A percentile compares a stretch with the other conserved stretches of the same genome.
phyloP scores from a whole-genome alignment of 2,329 filamentous ascomycete species.

The Colletotrichum lindemuthianum region DNA sequence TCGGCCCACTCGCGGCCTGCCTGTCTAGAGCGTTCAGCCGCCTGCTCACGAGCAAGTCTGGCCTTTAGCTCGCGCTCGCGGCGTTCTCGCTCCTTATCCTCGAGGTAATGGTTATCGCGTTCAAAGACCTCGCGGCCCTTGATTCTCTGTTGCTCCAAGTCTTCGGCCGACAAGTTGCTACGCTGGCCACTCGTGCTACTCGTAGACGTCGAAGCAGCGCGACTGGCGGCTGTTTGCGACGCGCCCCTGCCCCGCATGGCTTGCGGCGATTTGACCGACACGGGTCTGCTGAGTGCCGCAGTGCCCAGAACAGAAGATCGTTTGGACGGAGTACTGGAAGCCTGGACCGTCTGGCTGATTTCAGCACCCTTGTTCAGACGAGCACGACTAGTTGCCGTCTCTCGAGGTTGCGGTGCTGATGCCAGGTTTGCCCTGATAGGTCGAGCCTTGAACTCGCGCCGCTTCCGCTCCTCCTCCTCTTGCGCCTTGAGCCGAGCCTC shows the following conservation, averaged over 20 bases:
- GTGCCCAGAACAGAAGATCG: constrained; percentile 34
- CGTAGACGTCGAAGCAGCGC: constrained; percentile 58
- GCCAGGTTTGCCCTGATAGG: constrained; percentile 60
- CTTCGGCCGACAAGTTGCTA: constrained; percentile 60
- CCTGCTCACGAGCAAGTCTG: constrained; percentile 66
- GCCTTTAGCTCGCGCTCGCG: constrained; percentile 64
- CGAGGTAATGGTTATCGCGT: constrained; percentile 59
- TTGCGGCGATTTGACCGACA: constrained; percentile 22
- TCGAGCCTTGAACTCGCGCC: constrained; percentile 72
- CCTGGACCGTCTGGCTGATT: constrained; percentile 20
- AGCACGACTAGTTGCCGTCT: constrained; percentile 67
- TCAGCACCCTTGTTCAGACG: constrained; percentile 57
- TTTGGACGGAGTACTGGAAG: constrained; percentile 26
- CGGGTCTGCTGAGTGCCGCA: constrained; percentile 12
- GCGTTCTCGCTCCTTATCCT: constrained; percentile 62
- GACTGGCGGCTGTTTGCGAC: constrained; percentile 39
- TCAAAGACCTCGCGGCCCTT: constrained; percentile 65
- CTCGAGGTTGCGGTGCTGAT: constrained; percentile 58
- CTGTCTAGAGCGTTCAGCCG: constrained; percentile 68
- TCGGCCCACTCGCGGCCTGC: constrained; percentile 72
- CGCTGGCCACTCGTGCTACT: constrained; percentile 56
- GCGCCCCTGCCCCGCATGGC: constrained; percentile 28
- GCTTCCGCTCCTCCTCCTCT: constrained; percentile 68
- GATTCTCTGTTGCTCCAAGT: constrained; percentile 60
- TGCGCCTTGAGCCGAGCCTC: constrained; percentile 65